Evolutionary conservation across 352 stramenopile genomes (phyloP).

Genomic region (Globisporangium nunn): DNA sequence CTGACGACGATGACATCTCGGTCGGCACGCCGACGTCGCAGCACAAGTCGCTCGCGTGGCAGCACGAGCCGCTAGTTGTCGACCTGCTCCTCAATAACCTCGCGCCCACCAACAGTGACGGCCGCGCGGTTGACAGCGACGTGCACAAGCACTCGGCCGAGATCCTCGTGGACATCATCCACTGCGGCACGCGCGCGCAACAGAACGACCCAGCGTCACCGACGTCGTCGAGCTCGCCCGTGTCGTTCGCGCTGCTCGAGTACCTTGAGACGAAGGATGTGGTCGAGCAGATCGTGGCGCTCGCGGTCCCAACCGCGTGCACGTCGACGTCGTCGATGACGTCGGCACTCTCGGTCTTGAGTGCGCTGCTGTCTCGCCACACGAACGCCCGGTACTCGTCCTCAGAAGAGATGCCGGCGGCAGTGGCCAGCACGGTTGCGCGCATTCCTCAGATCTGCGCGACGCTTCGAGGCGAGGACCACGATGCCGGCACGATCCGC

Average conservation of each 20-base stretch:
- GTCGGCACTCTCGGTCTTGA: constrained; percentile 67
- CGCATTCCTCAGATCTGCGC: constrained; percentile 58
- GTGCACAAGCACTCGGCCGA: constrained; percentile 81
- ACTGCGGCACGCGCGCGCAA: constrained; percentile 71
- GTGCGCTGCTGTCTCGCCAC: constrained; percentile 64
- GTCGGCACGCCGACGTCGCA: constrained; percentile 54
- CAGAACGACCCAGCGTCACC: constrained; percentile 63
- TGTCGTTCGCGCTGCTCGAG: constrained; percentile 67
- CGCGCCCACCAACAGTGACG: constrained; percentile 22
- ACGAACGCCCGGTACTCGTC: constrained; percentile 73
- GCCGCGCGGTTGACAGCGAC: constrained; percentile 44
- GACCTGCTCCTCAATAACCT: constrained; percentile 61
- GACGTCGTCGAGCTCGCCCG: constrained; percentile 36
- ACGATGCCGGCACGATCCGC: constrained; percentile 55
- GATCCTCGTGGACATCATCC: constrained; percentile 81
- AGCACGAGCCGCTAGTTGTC: constrained; percentile 62
- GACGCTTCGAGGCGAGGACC: constrained; percentile 51
- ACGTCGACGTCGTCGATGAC: constrained; percentile 70
- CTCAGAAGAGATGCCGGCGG: constrained; percentile 52
- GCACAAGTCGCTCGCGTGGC: constrained; percentile 72
- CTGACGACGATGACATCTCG: constrained; percentile 66
- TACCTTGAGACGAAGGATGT: constrained; percentile 74
- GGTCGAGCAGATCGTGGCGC: constrained; percentile 52
- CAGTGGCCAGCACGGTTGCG: constrained; percentile 43
- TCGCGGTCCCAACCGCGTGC: constrained; percentile 24